Percentiles rank a stretch among this genome's conserved stretches.
phyloP scores from a whole-genome alignment of 108 stramenopile genomes.

The Nannochloropsis gaditana region DNA sequence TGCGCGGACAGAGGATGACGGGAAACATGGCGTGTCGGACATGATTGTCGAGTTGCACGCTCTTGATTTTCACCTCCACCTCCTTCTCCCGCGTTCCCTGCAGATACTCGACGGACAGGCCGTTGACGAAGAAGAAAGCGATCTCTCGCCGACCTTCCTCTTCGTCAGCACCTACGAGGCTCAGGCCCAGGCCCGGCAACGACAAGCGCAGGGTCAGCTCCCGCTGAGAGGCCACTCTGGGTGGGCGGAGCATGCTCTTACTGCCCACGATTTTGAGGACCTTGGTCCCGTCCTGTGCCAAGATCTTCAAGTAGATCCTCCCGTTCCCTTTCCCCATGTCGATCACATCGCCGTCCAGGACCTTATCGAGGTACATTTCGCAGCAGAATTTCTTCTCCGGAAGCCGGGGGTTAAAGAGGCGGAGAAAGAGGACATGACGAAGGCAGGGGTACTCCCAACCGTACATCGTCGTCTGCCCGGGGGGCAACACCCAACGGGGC shows the following conservation, averaged over 20 bases:
- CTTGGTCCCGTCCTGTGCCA: not conserved
- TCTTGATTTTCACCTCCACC: slow-evolving; percentile 18
- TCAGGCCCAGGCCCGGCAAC: not conserved
- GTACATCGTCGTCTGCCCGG: not conserved
- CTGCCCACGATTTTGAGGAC: not conserved
- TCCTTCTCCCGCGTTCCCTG: not conserved
- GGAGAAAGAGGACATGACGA: slow-evolving; percentile 6
- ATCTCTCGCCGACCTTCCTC: slow-evolving; percentile 16
- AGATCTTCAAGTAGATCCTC: not conserved
- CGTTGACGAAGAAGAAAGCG: not conserved
- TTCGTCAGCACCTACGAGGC: not conserved
- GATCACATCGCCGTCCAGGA: not conserved
- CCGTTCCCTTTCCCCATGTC: not conserved
- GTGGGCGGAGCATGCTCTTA: not conserved
- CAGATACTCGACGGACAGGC: not conserved
- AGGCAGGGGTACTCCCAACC: not conserved
- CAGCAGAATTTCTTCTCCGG: not conserved
- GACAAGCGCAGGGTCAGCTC: not conserved
- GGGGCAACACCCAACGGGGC: not conserved
- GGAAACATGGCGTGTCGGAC: not conserved
- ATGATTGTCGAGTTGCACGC: not conserved
- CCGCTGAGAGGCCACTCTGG: not conserved
- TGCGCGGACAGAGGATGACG: not conserved
- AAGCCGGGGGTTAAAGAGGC: not conserved
- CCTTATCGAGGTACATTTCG: slow-evolving; percentile 18